These are phyloP conservation scores for Exophiala sp. DNA, from an alignment of 2,329 filamentous ascomycete species.

Conservation along the genomic window DNA sequence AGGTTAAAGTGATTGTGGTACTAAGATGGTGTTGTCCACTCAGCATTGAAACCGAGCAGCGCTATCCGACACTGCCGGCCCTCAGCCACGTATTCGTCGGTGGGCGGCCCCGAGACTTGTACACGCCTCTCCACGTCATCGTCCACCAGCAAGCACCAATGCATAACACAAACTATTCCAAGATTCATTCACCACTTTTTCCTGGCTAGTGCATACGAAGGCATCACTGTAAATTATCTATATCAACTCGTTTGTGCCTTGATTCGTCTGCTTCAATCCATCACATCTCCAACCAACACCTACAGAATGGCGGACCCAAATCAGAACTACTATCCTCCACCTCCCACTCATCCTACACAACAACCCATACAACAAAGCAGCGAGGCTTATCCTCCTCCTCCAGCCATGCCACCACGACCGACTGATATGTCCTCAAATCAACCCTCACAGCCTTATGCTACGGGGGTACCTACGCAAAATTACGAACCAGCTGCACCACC, in stretches of 20 bases:
- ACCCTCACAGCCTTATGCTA: background rate
- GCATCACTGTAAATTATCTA: background rate
- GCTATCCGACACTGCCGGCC: background rate
- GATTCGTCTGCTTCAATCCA: background rate
- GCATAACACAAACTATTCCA: background rate
- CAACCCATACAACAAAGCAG: background rate
- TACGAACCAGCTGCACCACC: conserved; percentile 9
- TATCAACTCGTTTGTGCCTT: background rate
- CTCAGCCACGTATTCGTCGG: background rate
- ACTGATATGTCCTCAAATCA: conserved; percentile 5
- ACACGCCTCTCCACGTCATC: background rate
- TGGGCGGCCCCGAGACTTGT: no score
- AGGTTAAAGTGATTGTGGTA: no score
- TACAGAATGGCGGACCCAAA: conserved; percentile 5
- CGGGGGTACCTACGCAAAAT: background rate
- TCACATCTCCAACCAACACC: background rate
- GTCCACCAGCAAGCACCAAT: background rate
- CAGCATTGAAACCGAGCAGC: background rate
- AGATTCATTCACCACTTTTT: background rate
- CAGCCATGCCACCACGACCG: conserved; percentile 2
- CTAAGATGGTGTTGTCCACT: background rate
- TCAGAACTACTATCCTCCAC: conserved; percentile 7
- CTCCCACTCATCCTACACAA: conserved; percentile 2
- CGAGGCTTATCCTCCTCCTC: background rate
- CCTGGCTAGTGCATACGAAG: background rate